Evolutionary conservation across 805 yeast species (phyloP).

Genomic region (Candida ipomoeae): DNA sequence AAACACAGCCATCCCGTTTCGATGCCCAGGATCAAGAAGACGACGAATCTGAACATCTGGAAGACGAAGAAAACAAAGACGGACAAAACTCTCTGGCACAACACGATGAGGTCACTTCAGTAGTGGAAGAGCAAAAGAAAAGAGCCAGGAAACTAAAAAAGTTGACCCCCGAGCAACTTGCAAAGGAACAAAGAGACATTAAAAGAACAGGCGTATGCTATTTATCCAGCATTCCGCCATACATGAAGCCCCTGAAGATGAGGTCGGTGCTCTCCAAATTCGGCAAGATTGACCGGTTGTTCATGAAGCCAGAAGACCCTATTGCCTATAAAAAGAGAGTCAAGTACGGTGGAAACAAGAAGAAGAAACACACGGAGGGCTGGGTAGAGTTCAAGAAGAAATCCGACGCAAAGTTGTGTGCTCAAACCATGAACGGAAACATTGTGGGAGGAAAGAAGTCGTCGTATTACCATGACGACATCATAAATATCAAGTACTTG

Average conservation of each 20-base stretch:
- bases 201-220: conserved; percentile 90
- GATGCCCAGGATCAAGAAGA: conserved; percentile 4
- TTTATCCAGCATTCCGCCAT: conserved; percentile 87
- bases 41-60: conserved; percentile 2
- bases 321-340: conserved; percentile 61
- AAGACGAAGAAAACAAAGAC: conserved; percentile 1
- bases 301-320: conserved; percentile 80
- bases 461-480: conserved; percentile 88
- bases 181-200: conserved; percentile 49
- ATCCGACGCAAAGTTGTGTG: conserved; percentile 84
- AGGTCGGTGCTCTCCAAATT: conserved; percentile 75
- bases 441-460: conserved; percentile 90
- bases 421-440: conserved; percentile 80
- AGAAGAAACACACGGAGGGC: conserved; percentile 84
- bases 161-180: conserved; percentile 54
- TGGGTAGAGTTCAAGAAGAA: conserved; percentile 92
- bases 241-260: conserved; percentile 91
- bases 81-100: conserved; percentile 1
- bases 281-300: conserved; percentile 85
- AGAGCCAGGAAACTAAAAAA: conserved; percentile 44
- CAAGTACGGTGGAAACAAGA: conserved; percentile 88
- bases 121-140: conserved; percentile 16
- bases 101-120: conserved; percentile 14
- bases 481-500: conserved; percentile 83
- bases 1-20: conserved; percentile 1